Conservation (phyloP, 768 basidiomycete genomes). For the Mycena rosella region DNA sequence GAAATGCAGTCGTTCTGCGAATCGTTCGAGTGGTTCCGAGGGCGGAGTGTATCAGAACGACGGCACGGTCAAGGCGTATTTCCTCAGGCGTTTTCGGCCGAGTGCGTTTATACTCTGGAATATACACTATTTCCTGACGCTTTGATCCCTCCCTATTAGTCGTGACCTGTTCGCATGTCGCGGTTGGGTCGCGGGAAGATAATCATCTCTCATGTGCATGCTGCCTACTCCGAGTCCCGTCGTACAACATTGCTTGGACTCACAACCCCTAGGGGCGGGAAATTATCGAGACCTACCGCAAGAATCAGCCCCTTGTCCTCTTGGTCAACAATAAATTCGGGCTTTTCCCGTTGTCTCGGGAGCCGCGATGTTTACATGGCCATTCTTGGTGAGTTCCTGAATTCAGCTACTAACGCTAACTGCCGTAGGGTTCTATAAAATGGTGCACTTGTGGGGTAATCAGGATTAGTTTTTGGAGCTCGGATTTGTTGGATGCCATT, state of each 20-base stretch:
- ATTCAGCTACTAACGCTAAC: slow-evolving; percentile 35
- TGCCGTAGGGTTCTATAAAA: slow-evolving; percentile 73
- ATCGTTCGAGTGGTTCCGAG: slow-evolving; percentile 80
- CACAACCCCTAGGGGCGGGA: slow-evolving; percentile 67
- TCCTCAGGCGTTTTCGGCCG: slow-evolving; percentile 80
- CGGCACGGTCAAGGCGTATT: slow-evolving; percentile 78
- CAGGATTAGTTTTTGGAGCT: background rate
- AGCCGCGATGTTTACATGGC: slow-evolving; percentile 63
- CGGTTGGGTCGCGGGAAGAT: no score
- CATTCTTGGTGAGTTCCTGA: slow-evolving; percentile 49
- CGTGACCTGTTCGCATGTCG: slow-evolving; percentile 75
- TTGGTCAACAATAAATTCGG: slow-evolving; percentile 82
- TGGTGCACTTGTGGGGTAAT: slow-evolving; percentile 77
- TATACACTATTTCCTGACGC: background rate
- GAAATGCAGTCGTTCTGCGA: no score
- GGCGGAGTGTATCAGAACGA: slow-evolving; percentile 79
- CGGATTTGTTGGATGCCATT: background rate
- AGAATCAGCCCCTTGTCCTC: slow-evolving; percentile 73
- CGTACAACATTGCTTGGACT: background rate
- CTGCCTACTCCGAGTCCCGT: background rate
- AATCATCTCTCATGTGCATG: slow-evolving; percentile 87
- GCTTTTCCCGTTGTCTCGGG: slow-evolving; percentile 77
- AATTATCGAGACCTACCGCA: slow-evolving; percentile 69
- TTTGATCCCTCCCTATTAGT: no score
- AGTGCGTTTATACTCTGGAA: no score